These are phyloP conservation scores for Toxoplasma gondii DNA, from an alignment of 169 alveolate species.

Conservation along the genomic window DNA sequence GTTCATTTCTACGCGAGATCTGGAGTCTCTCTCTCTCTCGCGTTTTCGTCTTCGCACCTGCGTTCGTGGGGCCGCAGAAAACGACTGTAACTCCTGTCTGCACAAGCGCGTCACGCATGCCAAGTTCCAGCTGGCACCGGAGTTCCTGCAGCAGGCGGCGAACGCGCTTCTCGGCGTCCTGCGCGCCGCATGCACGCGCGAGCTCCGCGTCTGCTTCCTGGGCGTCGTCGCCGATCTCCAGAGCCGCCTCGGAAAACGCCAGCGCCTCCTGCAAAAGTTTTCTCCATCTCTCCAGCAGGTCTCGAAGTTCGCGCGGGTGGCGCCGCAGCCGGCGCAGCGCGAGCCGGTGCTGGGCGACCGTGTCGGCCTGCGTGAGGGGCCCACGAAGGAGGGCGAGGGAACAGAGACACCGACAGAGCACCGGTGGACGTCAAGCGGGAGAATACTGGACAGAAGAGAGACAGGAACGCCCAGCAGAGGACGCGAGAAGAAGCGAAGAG, in stretches of 20 bases:
- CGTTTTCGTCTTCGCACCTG: conserved; percentile 1
- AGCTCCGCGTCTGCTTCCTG: conserved; percentile 27
- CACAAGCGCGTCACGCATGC: not conserved
- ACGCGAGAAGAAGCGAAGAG: no score
- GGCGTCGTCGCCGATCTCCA: conserved; percentile 47
- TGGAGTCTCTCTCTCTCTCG: no score
- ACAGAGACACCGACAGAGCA: not conserved
- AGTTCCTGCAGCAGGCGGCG: not conserved
- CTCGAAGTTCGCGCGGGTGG: not conserved
- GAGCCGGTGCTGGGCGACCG: not conserved
- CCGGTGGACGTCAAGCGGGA: not conserved
- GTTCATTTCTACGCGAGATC: no score
- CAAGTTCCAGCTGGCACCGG: not conserved
- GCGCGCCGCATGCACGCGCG: conserved; percentile 27
- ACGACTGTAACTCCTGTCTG: not conserved
- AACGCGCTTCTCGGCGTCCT: not conserved
- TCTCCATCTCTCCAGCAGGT: not conserved
- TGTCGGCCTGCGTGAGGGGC: conserved; percentile 37
- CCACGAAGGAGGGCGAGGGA: not conserved
- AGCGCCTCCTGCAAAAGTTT: not conserved
- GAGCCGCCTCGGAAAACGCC: conserved; percentile 36
- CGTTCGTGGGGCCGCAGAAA: conserved; percentile 49
- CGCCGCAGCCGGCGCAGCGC: conserved; percentile 38
- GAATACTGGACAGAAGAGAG: not conserved
- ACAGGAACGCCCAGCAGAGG: no score